phyloP scores from a whole-genome alignment of 2,329 filamentous ascomycete species.

The Xylariaceae sp. region DNA sequence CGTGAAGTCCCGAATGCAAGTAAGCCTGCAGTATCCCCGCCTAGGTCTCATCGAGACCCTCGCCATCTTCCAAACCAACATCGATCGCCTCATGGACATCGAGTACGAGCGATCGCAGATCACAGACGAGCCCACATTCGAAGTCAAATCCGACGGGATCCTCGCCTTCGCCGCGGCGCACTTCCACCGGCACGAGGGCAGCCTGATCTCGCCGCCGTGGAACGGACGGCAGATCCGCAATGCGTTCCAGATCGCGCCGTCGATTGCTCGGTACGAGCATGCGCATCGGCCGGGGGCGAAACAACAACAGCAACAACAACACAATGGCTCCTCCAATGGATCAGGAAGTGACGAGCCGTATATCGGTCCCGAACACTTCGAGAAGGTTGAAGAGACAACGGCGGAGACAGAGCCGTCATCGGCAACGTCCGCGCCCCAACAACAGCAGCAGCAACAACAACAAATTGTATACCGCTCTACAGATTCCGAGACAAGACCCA shows the following conservation, averaged over 20 bases:
- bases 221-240: conserved; percentile 27
- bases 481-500: not conserved
- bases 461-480: not conserved
- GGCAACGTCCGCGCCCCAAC: no score
- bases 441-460: not conserved
- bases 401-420: conserved; percentile 11
- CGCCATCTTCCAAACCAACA: conserved; percentile 20
- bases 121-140: conserved; percentile 15
- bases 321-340: no score
- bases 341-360: conserved; percentile 10
- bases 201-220: conserved; percentile 14
- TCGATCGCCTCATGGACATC: conserved; percentile 18
- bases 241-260: conserved; percentile 24
- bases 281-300: not conserved
- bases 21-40: conserved; percentile 16
- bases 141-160: conserved; percentile 17
- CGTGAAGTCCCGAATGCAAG: conserved; percentile 17
- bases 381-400: conserved; percentile 17
- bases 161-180: conserved; percentile 16
- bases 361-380: conserved; percentile 18
- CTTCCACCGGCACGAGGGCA: conserved; percentile 17
- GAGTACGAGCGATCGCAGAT: conserved; percentile 14
- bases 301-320: no score
- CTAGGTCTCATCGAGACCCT: conserved; percentile 15
- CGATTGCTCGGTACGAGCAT: conserved; percentile 20